These are phyloP conservation scores for Colletotrichum chrysophilum DNA, from an alignment of 2,329 filamentous ascomycete species.

Conservation along the genomic window DNA sequence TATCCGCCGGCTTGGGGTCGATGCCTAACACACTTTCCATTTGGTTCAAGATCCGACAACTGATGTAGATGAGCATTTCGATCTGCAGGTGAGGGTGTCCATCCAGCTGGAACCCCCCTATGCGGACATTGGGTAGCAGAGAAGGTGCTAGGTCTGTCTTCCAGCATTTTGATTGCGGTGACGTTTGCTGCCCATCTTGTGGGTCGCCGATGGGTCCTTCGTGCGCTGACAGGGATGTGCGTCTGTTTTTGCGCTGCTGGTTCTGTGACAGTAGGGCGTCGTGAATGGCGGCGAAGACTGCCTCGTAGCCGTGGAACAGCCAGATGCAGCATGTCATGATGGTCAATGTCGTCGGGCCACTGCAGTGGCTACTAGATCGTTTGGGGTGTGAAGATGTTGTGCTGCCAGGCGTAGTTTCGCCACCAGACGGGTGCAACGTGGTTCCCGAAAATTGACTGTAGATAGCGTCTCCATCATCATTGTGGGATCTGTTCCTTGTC, in stretches of 20 bases:
- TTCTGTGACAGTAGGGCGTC: neutral
- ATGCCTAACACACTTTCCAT: neutral
- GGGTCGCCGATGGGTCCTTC: rapidly evolving
- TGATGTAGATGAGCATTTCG: neutral
- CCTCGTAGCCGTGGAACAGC: neutral
- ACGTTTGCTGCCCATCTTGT: rapidly evolving
- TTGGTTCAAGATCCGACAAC: neutral
- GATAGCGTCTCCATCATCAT: neutral
- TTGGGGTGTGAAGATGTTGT: neutral
- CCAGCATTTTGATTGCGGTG: neutral
- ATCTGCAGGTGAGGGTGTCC: neutral
- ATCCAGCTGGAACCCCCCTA: neutral
- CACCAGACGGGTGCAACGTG: neutral
- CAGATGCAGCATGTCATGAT: neutral
- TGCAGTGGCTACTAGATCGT: rapidly evolving
- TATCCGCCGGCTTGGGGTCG: rapidly evolving
- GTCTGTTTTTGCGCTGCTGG: neutral
- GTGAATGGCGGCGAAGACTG: neutral
- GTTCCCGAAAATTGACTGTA: neutral
- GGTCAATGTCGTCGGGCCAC: neutral
- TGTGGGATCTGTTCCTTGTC: rapidly evolving
- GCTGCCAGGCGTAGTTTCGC: neutral
- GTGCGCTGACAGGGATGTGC: rapidly evolving
- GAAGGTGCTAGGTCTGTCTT: rapidly evolving
- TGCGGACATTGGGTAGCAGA: neutral